Percentiles rank a stretch among this genome's conserved stretches.
Conservation (phyloP, 495 filamentous ascomycete genomes). For the Talaromyces proteolyticus region DNA sequence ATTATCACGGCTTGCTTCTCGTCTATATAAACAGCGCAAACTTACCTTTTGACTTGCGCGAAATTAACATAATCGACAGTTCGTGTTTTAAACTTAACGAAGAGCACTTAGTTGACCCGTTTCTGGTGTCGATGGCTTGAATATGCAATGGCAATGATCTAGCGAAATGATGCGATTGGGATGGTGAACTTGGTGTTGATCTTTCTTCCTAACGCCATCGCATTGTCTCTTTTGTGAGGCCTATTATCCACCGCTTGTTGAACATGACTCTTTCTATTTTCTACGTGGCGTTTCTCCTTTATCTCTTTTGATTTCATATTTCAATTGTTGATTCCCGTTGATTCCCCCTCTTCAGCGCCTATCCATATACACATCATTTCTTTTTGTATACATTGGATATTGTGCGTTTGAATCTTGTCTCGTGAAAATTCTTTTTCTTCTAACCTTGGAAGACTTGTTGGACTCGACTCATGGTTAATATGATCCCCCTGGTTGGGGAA, state of each 20-base stretch:
- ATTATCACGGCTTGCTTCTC: background rate
- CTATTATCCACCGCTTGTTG: background rate
- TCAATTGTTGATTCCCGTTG: constrained; percentile 1
- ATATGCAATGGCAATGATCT: background rate
- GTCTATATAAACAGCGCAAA: background rate
- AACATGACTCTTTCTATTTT: constrained; percentile 10
- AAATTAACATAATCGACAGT: background rate
- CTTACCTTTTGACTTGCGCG: background rate
- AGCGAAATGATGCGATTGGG: background rate
- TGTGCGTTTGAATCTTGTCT: too few relatives aligned
- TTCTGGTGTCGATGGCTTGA: background rate
- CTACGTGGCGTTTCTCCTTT: constrained; percentile 11
- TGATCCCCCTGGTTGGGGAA: background rate
- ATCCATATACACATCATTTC: constrained; percentile 3
- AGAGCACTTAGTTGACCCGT: too few relatives aligned
- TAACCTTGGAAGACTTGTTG: background rate
- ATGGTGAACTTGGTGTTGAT: background rate
- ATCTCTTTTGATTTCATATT: constrained; percentile 12
- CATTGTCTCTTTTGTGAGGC: background rate
- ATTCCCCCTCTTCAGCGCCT: constrained; percentile 1
- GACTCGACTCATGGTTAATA: constrained; percentile 5
- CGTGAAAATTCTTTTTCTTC: constrained; percentile 5
- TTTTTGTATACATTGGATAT: too few relatives aligned
- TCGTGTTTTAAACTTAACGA: too few relatives aligned
- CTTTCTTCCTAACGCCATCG: background rate